phyloP scores from a whole-genome alignment of 257 asterid species.

The Catharanthus roseus region DNA sequence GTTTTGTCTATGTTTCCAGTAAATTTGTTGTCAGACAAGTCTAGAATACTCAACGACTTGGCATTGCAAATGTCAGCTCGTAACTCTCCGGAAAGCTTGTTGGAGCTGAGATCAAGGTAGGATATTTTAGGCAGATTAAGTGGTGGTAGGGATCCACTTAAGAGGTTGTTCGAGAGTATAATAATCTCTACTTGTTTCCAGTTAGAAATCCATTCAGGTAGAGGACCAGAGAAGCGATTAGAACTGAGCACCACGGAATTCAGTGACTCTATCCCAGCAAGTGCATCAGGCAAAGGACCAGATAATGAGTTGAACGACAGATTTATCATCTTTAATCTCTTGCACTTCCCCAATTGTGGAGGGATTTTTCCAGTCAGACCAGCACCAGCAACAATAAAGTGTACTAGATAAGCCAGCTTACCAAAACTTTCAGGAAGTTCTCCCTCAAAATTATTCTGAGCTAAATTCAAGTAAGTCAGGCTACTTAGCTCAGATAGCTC shows the following conservation, averaged over 20 bases:
- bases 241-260: slow-evolving; percentile 44
- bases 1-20: slow-evolving; percentile 42
- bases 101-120: slow-evolving; percentile 46
- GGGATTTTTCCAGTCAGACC: slow-evolving; percentile 64
- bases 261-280: slow-evolving; percentile 47
- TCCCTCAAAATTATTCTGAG: slow-evolving; percentile 45
- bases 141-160: slow-evolving; percentile 55
- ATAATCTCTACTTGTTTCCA: slow-evolving; percentile 50
- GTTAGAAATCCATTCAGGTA: slow-evolving; percentile 70
- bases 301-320: slow-evolving; percentile 54
- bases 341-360: slow-evolving; percentile 47
- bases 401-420: slow-evolving; percentile 35
- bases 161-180: slow-evolving; percentile 45
- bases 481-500: slow-evolving; percentile 41
- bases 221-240: slow-evolving; percentile 52
- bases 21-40: slow-evolving; percentile 49
- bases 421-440: slow-evolving; percentile 57
- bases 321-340: slow-evolving; percentile 40
- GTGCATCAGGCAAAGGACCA: slow-evolving; percentile 50
- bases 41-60: slow-evolving; percentile 31
- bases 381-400: slow-evolving; percentile 44
- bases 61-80: slow-evolving; percentile 51
- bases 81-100: slow-evolving; percentile 56
- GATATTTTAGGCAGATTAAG: slow-evolving; percentile 46
- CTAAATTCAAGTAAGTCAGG: slow-evolving; percentile 50